Percentiles rank a stretch among this genome's conserved stretches.
These are phyloP conservation scores for Tubosaeta sp. DNA, from an alignment of 768 basidiomycete species.

Conservation along the genomic window DNA sequence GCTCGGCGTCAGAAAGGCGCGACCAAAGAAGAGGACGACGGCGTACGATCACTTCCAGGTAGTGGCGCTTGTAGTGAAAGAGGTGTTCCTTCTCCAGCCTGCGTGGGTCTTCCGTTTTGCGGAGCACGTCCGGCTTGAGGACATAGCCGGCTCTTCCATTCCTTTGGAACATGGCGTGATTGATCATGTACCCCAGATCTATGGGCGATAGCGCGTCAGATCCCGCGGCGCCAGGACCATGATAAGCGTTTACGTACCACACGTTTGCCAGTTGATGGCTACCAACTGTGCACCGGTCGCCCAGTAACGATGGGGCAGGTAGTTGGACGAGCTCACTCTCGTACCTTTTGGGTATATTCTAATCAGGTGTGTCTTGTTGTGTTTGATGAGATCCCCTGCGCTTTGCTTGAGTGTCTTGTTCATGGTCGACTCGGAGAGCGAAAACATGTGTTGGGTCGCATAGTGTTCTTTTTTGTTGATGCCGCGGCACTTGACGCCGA, in stretches of 20 bases:
- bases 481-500: slow-evolving; percentile 92
- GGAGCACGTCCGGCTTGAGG: slow-evolving; percentile 77
- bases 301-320: slow-evolving; percentile 87
- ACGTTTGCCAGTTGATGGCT: slow-evolving; percentile 97
- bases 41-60: slow-evolving; percentile 59
- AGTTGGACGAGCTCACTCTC: slow-evolving; percentile 81
- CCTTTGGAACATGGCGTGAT: slow-evolving; percentile 91
- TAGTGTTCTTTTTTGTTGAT: slow-evolving; percentile 85
- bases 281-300: slow-evolving; percentile 84
- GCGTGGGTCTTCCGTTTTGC: slow-evolving; percentile 48
- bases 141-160: slow-evolving; percentile 90
- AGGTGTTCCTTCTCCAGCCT: slow-evolving; percentile 58
- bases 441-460: slow-evolving; percentile 86
- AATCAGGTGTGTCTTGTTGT: slow-evolving; percentile 78
- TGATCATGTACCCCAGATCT: slow-evolving; percentile 91
- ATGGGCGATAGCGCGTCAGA: slow-evolving; percentile 3
- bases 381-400: slow-evolving; percentile 75
- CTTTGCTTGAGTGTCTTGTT: slow-evolving; percentile 69
- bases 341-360: slow-evolving; percentile 84
- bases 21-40: neutral
- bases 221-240: neutral
- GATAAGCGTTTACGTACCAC: slow-evolving; percentile 49
- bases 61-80: slow-evolving; percentile 49
- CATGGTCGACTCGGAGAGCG: slow-evolving; percentile 80
- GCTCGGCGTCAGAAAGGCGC: neutral